Evolutionary conservation across 2,329 filamentous ascomycete genomes (phyloP).

Genomic region (Fusarium coffeatum): DNA sequence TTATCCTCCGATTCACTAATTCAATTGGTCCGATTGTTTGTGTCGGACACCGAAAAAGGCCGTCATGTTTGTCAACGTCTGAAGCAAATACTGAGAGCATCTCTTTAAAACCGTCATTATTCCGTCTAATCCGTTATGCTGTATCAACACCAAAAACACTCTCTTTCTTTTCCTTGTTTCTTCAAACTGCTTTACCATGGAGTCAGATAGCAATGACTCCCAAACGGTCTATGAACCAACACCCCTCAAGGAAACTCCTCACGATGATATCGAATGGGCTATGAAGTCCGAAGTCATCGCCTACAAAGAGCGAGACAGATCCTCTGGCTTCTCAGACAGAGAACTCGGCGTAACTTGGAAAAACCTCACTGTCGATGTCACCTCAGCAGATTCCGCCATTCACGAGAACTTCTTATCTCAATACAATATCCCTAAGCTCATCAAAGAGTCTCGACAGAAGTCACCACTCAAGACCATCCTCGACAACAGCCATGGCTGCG

Average conservation of each 20-base stretch:
- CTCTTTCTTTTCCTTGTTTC: neutral
- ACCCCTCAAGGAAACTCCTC: conserved; percentile 10
- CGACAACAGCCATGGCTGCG: conserved; percentile 73
- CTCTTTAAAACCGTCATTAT: conserved; percentile 1
- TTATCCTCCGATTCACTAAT: neutral
- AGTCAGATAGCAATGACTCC: conserved; percentile 44
- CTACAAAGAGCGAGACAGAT: conserved; percentile 56
- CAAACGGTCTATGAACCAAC: conserved; percentile 42
- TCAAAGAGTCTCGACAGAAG: conserved; percentile 65
- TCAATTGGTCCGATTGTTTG: neutral
- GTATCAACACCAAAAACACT: neutral
- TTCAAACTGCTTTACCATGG: conserved; percentile 37
- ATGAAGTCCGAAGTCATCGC: conserved; percentile 62
- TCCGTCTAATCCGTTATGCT: neutral
- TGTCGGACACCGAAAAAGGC: conserved; percentile 22
- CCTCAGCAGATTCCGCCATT: conserved; percentile 70
- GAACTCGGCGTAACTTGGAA: conserved; percentile 74
- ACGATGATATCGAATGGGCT: conserved; percentile 54
- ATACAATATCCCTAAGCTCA: conserved; percentile 65
- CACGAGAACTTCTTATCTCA: conserved; percentile 73
- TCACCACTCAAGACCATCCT: conserved; percentile 73
- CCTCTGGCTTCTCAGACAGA: conserved; percentile 60
- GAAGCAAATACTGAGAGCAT: neutral
- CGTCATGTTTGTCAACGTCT: neutral
- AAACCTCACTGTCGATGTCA: conserved; percentile 71